Evolutionary conservation across 805 yeast species (phyloP).

Genomic region (Metschnikowia amazonensis): DNA sequence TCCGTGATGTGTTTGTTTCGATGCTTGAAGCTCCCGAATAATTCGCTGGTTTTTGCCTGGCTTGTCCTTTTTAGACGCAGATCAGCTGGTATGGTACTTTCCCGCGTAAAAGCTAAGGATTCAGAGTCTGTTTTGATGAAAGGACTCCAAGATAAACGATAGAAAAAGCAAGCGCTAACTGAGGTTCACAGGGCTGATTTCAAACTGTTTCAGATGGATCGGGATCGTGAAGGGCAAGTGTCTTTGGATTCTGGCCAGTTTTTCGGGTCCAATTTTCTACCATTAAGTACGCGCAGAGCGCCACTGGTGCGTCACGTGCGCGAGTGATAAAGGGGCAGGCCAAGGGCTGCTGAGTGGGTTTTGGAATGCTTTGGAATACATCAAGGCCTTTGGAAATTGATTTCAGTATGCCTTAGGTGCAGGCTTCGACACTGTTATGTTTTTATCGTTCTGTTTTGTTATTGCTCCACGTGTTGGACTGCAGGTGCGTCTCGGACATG

Average conservation of each 20-base stretch:
- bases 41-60: neutral
- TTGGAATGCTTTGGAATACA: neutral
- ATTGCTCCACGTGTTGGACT: conserved; percentile 3
- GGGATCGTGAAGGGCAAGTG: neutral
- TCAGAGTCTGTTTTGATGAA: neutral
- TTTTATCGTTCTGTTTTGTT: neutral
- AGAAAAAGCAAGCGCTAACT: neutral
- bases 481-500: neutral
- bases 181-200: neutral
- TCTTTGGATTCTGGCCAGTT: conserved; percentile 1
- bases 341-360: neutral
- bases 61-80: neutral
- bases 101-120: neutral
- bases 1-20: neutral
- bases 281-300: conserved; percentile 5
- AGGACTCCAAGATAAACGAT: neutral
- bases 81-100: neutral
- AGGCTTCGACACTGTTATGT: too few species aligned
- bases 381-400: neutral
- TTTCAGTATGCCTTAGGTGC: too few species aligned
- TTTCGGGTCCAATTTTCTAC: conserved; percentile 4
- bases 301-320: conserved; percentile 6
- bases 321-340: neutral
- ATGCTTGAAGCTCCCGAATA: neutral
- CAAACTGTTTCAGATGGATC: neutral